Percentiles rank a stretch among this genome's conserved stretches.
Conservation (phyloP, 441 rosid genomes). For the Macaranga tanarius region DNA sequence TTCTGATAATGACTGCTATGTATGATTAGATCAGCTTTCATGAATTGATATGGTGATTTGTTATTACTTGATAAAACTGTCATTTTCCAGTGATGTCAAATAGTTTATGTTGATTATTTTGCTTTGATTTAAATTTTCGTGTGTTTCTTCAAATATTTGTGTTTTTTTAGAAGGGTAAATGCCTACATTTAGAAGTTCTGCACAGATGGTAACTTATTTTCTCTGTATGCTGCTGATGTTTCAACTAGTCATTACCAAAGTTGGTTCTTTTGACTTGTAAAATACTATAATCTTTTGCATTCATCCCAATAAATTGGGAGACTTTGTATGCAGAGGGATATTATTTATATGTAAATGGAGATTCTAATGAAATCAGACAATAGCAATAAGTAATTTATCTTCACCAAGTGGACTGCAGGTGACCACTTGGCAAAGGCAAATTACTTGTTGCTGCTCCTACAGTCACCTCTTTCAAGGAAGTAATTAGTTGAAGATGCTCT, state of each 20-base stretch:
- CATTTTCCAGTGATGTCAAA: slow-evolving; percentile 11
- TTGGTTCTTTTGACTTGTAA: not conserved
- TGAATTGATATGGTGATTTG: slow-evolving; percentile 1
- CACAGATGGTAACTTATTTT: not conserved
- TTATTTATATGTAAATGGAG: not conserved
- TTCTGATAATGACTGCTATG: slow-evolving; percentile 15
- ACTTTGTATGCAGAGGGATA: not conserved
- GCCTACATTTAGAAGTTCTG: not conserved
- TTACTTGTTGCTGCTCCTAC: no score
- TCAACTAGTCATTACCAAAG: not conserved
- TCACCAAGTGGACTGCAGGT: not conserved
- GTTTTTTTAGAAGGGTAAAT: not conserved
- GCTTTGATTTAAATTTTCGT: not conserved
- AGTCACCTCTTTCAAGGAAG: not conserved
- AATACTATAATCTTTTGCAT: not conserved
- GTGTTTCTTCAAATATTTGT: no score
- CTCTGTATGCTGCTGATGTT: not conserved
- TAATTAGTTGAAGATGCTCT: not conserved
- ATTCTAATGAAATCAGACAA: not conserved
- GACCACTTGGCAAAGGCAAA: no score
- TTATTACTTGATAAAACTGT: not conserved
- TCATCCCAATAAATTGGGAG: not conserved
- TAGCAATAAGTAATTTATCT: not conserved
- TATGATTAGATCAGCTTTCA: slow-evolving; percentile 7
- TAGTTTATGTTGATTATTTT: not conserved